These are phyloP conservation scores for Lactifluus echinatus DNA, from an alignment of 768 basidiomycete genomes.

Conservation along the genomic window DNA sequence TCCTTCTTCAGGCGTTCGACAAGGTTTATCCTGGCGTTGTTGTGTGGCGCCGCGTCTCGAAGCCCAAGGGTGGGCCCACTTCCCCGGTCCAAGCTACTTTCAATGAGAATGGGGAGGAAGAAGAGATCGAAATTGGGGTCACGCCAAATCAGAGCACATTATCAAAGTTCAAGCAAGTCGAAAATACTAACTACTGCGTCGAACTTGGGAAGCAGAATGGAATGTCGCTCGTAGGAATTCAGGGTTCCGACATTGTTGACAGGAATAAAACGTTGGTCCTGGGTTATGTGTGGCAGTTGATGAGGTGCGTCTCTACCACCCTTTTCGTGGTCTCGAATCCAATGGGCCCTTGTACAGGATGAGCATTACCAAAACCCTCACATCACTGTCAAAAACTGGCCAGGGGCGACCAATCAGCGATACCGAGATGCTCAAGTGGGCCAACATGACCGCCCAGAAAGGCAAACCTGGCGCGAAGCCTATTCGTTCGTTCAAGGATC, in stretches of 20 bases:
- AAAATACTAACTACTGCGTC: conserved; percentile 95
- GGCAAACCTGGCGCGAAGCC: conserved; percentile 47
- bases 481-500: conserved; percentile 93
- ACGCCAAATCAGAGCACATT: conserved; percentile 78
- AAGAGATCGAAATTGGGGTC: conserved; percentile 72
- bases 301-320: conserved; percentile 53
- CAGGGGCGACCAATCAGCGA: conserved; percentile 83
- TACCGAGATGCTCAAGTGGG: conserved; percentile 93
- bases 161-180: conserved; percentile 94
- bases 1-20: conserved; percentile 95
- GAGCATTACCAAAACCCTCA: conserved; percentile 87
- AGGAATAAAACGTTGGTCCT: conserved; percentile 88
- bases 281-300: conserved; percentile 96
- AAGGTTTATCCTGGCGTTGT: conserved; percentile 90
- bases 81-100: conserved; percentile 25
- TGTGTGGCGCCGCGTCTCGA: conserved; percentile 92
- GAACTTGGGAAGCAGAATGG: conserved; percentile 89
- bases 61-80: conserved; percentile 65
- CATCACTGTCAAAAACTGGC: conserved; percentile 53
- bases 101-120: conserved; percentile 48
- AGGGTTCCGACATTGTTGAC: conserved; percentile 96
- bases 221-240: conserved; percentile 95
- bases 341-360: conserved; percentile 35
- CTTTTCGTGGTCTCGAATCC: background rate
- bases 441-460: conserved; percentile 79